Base-by-base conservation (phyloP, 2,329 filamentous ascomycete genomes). In the Parascedosporium putredinis region DNA sequence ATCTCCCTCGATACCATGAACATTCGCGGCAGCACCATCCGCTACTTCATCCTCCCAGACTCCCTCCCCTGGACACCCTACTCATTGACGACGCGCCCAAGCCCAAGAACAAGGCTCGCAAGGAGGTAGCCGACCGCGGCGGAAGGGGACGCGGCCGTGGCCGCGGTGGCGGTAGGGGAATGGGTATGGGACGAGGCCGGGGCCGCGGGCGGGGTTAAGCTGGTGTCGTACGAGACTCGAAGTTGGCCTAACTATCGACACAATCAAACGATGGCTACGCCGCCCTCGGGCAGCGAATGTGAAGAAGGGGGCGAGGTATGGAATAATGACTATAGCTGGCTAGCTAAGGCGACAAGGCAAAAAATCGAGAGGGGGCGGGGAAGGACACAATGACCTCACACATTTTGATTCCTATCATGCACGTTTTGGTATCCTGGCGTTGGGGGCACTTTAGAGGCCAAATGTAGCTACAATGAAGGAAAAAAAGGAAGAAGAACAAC, bases 21-120 rank as follows among this genome's bases (percentile, higher is more conserved):
- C 72, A 86, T 98, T 57, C 88, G 93, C 58, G 93, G 93, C 60
- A 94, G 87, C 54, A 96, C 90, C 18, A 94, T 98, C 66, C 83
- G 93, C 68, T 96, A 96, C 72, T 91, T 86, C 66, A 95, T 98
- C 65, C 84, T 98, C 9, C 93, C 93, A 51, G 93, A 98, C 72
- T 93, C 87, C 55, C 78, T 98, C 61, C 91, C 91, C 79, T 98
- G 56, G 93, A 98, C 68, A 96, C 91, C 36, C 78, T 98, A 49
- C 78, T 98, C 54, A 89, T 98, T 59, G 93, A 98, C 66, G 93
- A 98, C 70, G 83, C 88, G 61, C 89, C 91, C 47, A 98, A 98
- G 76, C 91, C 93, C 54, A 97, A 97, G 85, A 98, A 98, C 74
- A 98, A 98, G 82, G 91, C 93, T 23, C 81, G 91, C 64, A 98